Base-by-base conservation (phyloP, 2,329 filamentous ascomycete genomes). In the Fusarium sororula region DNA sequence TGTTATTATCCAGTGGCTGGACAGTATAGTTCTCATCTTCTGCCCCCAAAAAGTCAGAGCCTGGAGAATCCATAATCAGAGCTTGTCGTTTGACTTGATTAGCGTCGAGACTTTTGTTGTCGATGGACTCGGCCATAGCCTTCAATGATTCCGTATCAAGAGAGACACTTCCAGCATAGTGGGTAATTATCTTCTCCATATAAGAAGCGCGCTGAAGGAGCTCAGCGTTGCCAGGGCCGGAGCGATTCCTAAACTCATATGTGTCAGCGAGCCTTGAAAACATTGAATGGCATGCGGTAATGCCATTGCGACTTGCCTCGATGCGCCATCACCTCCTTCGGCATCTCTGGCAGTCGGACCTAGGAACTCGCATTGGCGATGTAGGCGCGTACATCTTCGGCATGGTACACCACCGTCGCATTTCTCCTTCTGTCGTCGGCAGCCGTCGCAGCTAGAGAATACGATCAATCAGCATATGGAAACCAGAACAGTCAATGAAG, bases 351-450 rank as follows among this genome's bases (percentile, higher is more conserved):
- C 80, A 32, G 78, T 74, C 26, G 79, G 82, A 15, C 82, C 80
- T 28, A 82, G 82, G 72, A 88, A 88, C 66, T 85, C 82, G 78
- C 87, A 89, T 73, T 84, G 84, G 48, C 87, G 84, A 66, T 84
- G 84, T 72, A 88, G 84, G 66, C 85, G 86, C 64, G 84, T 81
- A 75, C 87, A 89, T 62, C 87, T 81, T 53, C 86, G 85, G 75
- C 87, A 89, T 5, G 87, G 87, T 24, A 87, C 82, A 56, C 87
- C 87, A 53, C 87, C 87, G 73, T 89, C 87, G 74, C 87, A 89
- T 79, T 88, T 88, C 78, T 89, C 87, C 76, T 89, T 89, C 65
- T 87, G 83, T 70, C 86, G 83, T 66, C 87, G 86, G 78, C 87
- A 89, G 59, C 85, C 85, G 76, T 88, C 86, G 75, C 87, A 89